These are phyloP conservation scores for Excoecaria agallocha DNA, from an alignment of 345 rosid species.

Conservation along the genomic window DNA sequence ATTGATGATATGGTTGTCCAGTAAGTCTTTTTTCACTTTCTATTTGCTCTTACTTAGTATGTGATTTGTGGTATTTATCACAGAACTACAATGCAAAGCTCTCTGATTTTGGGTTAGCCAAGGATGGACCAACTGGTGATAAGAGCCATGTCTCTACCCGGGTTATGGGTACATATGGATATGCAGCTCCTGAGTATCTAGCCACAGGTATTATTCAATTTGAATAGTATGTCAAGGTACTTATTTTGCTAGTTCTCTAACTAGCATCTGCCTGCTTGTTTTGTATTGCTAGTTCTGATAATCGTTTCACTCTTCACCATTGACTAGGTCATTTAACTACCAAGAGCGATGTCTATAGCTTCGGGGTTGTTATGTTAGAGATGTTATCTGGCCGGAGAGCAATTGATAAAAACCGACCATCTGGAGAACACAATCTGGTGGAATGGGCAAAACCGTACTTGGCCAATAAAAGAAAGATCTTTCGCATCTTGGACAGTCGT, in stretches of 20 bases:
- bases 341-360: conserved; percentile 90
- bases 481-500: conserved; percentile 69
- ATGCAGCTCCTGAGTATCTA: conserved; percentile 96
- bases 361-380: conserved; percentile 89
- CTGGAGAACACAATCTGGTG: conserved; percentile 83
- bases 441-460: conserved; percentile 93
- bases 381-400: conserved; percentile 87
- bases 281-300: conserved; percentile 1
- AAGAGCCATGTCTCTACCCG: conserved; percentile 88
- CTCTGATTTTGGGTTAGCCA: conserved; percentile 94
- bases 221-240: neutral
- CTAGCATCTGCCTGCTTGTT: neutral
- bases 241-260: neutral
- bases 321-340: conserved; percentile 75
- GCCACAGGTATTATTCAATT: conserved; percentile 57
- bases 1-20: conserved; percentile 4
- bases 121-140: conserved; percentile 92
- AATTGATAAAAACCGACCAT: conserved; percentile 82
- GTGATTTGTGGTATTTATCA: conserved; percentile 21
- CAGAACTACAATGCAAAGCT: conserved; percentile 87
- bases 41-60: conserved; percentile 1
- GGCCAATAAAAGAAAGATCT: conserved; percentile 69
- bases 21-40: conserved; percentile 5
- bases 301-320: neutral
- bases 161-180: conserved; percentile 90